Conservation (phyloP, 129 eudicot genomes). For the Arctium minus region DNA sequence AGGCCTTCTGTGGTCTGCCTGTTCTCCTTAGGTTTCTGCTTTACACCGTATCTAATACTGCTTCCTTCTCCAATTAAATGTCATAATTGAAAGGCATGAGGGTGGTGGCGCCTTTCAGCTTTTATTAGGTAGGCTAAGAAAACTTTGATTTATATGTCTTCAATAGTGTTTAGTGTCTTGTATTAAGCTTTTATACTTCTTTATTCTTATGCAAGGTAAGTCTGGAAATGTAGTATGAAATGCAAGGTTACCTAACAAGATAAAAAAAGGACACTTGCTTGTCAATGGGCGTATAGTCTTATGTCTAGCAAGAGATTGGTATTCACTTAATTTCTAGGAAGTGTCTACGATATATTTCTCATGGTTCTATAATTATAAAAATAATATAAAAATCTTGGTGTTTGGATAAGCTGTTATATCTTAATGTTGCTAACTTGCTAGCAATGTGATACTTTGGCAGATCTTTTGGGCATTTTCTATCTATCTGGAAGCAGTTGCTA, state of each 20-base stretch:
- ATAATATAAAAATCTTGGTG: neutral
- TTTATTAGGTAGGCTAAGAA: neutral
- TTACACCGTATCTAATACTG: too few species aligned
- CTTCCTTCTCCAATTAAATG: neutral
- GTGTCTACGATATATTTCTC: neutral
- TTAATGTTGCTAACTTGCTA: neutral
- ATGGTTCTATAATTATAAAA: neutral
- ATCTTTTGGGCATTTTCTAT: conserved; percentile 82
- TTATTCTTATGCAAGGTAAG: neutral
- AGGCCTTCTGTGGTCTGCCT: too few species aligned
- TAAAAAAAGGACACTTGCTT: neutral
- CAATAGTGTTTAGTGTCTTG: neutral
- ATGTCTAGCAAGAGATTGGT: neutral
- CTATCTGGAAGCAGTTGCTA: conserved; percentile 87
- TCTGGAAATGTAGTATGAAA: neutral
- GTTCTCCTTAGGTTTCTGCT: too few species aligned
- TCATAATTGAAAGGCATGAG: neutral
- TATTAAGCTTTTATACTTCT: neutral
- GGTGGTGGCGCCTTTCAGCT: neutral
- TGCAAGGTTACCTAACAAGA: neutral
- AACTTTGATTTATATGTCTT: neutral
- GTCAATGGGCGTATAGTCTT: neutral
- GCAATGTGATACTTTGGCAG: conserved; percentile 26
- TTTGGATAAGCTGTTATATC: neutral
- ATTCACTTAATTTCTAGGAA: neutral